phyloP scores from a whole-genome alignment of 2,329 filamentous ascomycete genomes.

The Atkinsonella hypoxylon region DNA sequence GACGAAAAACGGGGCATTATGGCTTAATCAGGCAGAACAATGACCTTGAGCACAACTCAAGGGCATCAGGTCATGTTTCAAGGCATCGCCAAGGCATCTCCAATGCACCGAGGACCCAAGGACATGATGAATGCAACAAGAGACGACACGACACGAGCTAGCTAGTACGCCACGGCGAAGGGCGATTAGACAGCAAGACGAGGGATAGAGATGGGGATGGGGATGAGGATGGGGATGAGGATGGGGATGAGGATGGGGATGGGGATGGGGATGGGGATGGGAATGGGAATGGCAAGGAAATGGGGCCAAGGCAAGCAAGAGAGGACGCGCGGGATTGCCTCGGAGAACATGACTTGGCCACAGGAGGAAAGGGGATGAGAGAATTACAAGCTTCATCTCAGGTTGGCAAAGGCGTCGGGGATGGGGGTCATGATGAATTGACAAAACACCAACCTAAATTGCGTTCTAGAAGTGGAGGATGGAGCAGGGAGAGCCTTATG shows the following conservation, averaged over 20 bases:
- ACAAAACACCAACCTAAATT: slow-evolving; percentile 3
- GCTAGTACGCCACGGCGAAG: neutral
- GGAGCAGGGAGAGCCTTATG: neutral
- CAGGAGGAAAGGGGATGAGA: neutral
- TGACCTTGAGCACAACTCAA: slow-evolving; percentile 4
- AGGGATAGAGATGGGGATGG: neutral
- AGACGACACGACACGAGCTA: neutral
- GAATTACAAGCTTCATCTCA: neutral
- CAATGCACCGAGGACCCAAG: no score
- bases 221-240: neutral
- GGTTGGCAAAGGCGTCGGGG: neutral
- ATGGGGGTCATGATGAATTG: neutral
- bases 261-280: neutral
- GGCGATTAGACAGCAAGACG: neutral
- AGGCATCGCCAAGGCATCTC: slow-evolving; percentile 2
- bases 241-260: neutral
- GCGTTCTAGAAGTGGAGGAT: neutral
- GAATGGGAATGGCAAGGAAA: neutral
- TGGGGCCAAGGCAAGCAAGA: slow-evolving; percentile 1
- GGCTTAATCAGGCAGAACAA: slow-evolving; percentile 9
- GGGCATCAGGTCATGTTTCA: slow-evolving; percentile 6
- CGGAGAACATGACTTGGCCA: neutral
- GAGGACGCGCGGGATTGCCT: neutral
- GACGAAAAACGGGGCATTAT: slow-evolving; percentile 10
- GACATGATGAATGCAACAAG: neutral